Conservation (phyloP, 2,329 filamentous ascomycete genomes). For the Blastomyces gilchristii region DNA sequence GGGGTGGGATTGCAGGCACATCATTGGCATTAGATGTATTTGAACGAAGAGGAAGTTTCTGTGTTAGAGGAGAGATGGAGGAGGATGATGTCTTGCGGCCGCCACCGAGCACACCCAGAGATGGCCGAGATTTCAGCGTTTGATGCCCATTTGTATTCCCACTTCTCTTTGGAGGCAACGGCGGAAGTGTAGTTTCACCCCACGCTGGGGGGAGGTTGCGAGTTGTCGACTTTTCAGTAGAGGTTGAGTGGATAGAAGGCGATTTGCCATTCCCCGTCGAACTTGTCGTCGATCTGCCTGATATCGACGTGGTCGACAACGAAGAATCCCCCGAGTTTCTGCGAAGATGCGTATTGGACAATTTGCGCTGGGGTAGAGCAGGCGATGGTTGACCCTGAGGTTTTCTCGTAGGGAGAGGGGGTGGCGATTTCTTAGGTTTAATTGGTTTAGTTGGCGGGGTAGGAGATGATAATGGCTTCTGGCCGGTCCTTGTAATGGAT, state of each 20-base stretch:
- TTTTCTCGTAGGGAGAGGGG: conserved; percentile 39
- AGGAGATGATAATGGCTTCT: conserved; percentile 13
- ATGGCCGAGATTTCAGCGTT: conserved; percentile 2
- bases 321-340: conserved; percentile 43
- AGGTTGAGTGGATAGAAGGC: conserved; percentile 22
- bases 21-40: not conserved
- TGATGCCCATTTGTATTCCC: conserved; percentile 22
- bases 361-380: conserved; percentile 40
- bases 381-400: conserved; percentile 31
- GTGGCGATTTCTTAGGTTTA: conserved; percentile 26
- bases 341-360: conserved; percentile 28
- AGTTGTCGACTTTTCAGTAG: conserved; percentile 8
- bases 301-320: conserved; percentile 41
- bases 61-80: not conserved
- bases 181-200: conserved; percentile 45
- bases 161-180: conserved; percentile 42
- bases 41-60: conserved; percentile 1
- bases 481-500: conserved; percentile 22
- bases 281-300: conserved; percentile 32
- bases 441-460: conserved; percentile 11
- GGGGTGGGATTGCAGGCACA: not conserved
- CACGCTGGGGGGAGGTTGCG: conserved; percentile 46
- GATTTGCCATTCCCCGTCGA: conserved; percentile 16
- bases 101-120: not conserved
- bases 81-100: not conserved